phyloP scores from a whole-genome alignment of 495 filamentous ascomycete genomes.

The Choiromyces venosus region DNA sequence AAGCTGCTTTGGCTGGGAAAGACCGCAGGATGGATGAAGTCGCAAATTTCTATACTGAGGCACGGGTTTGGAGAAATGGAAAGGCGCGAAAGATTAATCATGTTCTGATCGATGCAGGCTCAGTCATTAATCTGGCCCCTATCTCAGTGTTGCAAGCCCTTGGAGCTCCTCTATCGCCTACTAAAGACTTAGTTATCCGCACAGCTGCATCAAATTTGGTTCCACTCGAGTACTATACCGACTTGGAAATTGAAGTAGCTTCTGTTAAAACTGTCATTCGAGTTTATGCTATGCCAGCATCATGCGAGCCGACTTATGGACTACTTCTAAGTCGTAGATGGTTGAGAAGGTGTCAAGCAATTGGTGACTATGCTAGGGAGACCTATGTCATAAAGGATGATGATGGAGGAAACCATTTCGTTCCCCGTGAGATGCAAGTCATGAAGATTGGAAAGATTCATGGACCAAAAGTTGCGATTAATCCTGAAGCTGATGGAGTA shows the following conservation, averaged over 20 bases:
- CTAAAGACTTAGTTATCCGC: constrained; percentile 4
- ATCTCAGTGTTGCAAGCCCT: too few species aligned
- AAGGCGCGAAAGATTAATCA: too few species aligned
- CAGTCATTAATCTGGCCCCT: too few species aligned
- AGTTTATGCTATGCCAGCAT: not conserved
- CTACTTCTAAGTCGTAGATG: not conserved
- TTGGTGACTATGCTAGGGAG: not conserved
- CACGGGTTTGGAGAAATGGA: too few species aligned
- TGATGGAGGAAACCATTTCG: not conserved
- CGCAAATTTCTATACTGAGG: not conserved
- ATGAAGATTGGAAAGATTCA: not conserved
- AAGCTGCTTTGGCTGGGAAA: not conserved
- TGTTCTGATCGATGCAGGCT: not conserved
- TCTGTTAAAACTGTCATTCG: not conserved
- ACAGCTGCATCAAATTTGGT: not conserved
- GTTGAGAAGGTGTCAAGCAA: constrained; percentile 1
- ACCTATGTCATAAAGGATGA: not conserved
- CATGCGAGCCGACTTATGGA: not conserved
- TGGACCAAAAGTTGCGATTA: not conserved
- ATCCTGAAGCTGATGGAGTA: not conserved
- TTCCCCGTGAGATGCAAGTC: not conserved
- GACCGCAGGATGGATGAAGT: not conserved
- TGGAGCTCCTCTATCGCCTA: too few species aligned
- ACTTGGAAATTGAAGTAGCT: not conserved
- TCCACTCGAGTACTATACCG: not conserved